Evolutionary conservation across 2,329 filamentous ascomycete species (phyloP).

Genomic region (Colletotrichum plurivorum): DNA sequence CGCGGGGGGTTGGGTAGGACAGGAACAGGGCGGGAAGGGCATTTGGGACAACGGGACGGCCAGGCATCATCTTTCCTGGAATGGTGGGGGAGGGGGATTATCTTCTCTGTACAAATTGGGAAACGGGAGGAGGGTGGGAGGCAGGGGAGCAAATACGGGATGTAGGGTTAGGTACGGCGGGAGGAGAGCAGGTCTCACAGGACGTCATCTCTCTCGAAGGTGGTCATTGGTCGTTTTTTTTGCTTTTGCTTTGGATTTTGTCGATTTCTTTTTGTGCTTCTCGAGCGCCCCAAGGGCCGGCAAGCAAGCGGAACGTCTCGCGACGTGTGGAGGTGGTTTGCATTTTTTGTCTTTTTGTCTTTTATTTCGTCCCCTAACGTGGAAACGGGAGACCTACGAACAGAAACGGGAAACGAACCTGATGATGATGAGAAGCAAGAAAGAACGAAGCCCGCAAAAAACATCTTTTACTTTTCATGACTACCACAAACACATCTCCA

Average conservation of each 20-base stretch:
- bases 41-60: slow-evolving; percentile 29
- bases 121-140: not conserved
- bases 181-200: slow-evolving; percentile 41
- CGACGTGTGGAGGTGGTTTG: not conserved
- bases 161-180: not conserved
- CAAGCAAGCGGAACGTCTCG: not conserved
- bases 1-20: slow-evolving; percentile 12
- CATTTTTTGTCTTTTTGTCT: not conserved
- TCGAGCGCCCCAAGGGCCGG: not conserved
- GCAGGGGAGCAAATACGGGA: not conserved
- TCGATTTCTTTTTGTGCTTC: slow-evolving; percentile 2
- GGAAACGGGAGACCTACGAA: slow-evolving; percentile 30
- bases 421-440: slow-evolving; percentile 21
- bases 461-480: slow-evolving; percentile 5
- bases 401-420: slow-evolving; percentile 38
- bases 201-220: slow-evolving; percentile 26
- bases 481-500: no score
- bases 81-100: not conserved
- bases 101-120: slow-evolving; percentile 10
- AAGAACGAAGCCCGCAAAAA: not conserved
- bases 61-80: slow-evolving; percentile 28
- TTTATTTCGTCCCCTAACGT: slow-evolving; percentile 18
- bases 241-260: slow-evolving; percentile 42
- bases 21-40: not conserved
- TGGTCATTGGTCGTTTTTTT: slow-evolving; percentile 36